Evolutionary conservation across 75 land plant species (phyloP), one percentile per base, ranked within the genome.

Genomic region (Isoetes taiwanensis): DNA sequence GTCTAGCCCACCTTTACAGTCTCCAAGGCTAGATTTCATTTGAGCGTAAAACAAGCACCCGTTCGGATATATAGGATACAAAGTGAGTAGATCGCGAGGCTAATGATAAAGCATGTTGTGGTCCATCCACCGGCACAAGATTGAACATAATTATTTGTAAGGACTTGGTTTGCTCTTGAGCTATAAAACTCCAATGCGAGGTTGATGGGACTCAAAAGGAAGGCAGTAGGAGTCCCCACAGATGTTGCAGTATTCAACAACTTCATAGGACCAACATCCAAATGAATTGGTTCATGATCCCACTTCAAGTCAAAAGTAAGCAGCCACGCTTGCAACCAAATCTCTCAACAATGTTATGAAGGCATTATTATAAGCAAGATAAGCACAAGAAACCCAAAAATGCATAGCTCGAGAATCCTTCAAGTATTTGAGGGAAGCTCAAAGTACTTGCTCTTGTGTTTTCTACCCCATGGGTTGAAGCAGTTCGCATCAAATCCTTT

Each of bases 321-420:
- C 28, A 72, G n/a, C n/a, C 76, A 61, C 87, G 82, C 52, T 72
- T 77, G 59, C 71, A 77, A 28, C 85, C 95, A 58, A 83, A 54
- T 30, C 31, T 29, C 33, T 59, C 61, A 11, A 77, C 30, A 28
- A 83, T 46, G 9, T 31, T 64, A 43, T 72, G 62, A 27, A 94
- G 97, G 20, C 86, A 64, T 68, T 71, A 41, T 74, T 71, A 61
- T 78, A 81, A 1, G 80, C 63, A 28, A 84, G 56, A 50, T 83
- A 87, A 3, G 80, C 64, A 63, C 85, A 78, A 48, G 62, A 81
- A 43, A 84, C 70, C 89, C 85, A 78, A 56, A 74, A 37, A 79
- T 67, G 57, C 80, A 83, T 37, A 46, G 57, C 52, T 91, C 97
- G 39, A 57, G 28, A n/a, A n/a, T n/a, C n/a, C n/a, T n/a, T n/a